Evolutionary conservation across 2,329 filamentous ascomycete genomes (phyloP).

Genomic region (Paraconiothyrium sp.): DNA sequence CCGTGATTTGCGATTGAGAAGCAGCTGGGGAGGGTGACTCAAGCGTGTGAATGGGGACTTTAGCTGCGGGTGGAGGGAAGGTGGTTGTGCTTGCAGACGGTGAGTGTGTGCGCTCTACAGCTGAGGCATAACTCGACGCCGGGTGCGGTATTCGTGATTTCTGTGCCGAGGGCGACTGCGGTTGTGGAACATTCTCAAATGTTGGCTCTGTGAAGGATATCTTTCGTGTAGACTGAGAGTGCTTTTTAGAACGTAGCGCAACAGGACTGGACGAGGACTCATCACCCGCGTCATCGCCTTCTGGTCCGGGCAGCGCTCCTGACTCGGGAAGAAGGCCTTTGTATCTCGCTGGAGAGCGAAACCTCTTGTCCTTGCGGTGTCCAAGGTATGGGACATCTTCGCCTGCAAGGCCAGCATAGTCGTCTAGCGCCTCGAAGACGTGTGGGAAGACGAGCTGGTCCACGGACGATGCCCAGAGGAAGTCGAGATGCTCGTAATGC

Average conservation of each 20-base stretch:
- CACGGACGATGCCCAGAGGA: slow-evolving; percentile 91
- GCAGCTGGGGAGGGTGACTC: slow-evolving; percentile 28
- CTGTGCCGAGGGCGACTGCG: slow-evolving; percentile 27
- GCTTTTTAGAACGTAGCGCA: slow-evolving; percentile 28
- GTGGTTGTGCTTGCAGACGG: slow-evolving; percentile 31
- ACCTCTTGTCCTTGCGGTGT: slow-evolving; percentile 32
- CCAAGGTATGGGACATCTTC: slow-evolving; percentile 15
- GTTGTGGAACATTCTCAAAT: slow-evolving; percentile 21
- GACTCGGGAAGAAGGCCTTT: slow-evolving; percentile 37
- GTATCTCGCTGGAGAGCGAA: slow-evolving; percentile 42
- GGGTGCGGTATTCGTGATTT: slow-evolving; percentile 32
- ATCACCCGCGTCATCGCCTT: slow-evolving; percentile 39
- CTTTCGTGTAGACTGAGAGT: slow-evolving; percentile 32
- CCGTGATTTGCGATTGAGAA: slow-evolving; percentile 42
- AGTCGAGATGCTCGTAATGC: slow-evolving; percentile 96
- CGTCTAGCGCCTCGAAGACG: slow-evolving; percentile 87
- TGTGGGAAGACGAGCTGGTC: slow-evolving; percentile 86
- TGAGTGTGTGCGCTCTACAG: slow-evolving; percentile 30
- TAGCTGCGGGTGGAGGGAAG: slow-evolving; percentile 32
- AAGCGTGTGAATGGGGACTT: slow-evolving; percentile 31
- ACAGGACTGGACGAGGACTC: slow-evolving; percentile 38
- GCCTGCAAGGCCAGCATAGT: slow-evolving; percentile 55
- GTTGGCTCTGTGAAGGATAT: slow-evolving; percentile 21
- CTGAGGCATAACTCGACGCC: slow-evolving; percentile 23
- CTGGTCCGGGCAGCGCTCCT: slow-evolving; percentile 28